A percentile compares a stretch with the other conserved stretches of the same genome.
Evolutionary conservation across 371 early-diverging fungal genomes (phyloP).

Genomic region (Mortierella polycephala): DNA sequence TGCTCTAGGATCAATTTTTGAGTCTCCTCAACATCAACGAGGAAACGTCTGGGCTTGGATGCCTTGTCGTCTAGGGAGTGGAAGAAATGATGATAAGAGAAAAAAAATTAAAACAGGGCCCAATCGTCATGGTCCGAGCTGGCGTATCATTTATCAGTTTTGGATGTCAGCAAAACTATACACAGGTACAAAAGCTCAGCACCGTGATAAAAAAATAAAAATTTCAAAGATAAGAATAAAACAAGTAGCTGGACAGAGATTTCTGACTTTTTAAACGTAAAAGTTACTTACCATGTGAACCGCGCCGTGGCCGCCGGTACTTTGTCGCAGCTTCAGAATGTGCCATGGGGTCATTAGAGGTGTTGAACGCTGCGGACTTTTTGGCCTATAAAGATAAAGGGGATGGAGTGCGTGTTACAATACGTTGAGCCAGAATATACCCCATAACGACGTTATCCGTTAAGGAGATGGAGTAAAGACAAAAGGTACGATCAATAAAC

Average conservation of each 20-base stretch:
- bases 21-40: conserved; percentile 89
- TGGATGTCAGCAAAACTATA: too few relatives aligned
- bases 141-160: too few relatives aligned
- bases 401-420: not conserved
- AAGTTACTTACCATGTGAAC: conserved; percentile 48
- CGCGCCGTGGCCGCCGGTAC: conserved; percentile 50
- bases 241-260: not conserved
- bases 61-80: conserved; percentile 72
- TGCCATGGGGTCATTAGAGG: conserved; percentile 37
- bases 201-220: not conserved
- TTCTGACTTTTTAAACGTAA: not conserved
- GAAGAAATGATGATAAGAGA: not conserved
- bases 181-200: not conserved
- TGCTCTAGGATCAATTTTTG: conserved; percentile 84
- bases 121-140: too few relatives aligned
- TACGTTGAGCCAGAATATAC: not conserved
- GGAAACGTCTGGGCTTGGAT: conserved; percentile 75
- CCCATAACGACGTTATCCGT: too few relatives aligned
- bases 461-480: too few relatives aligned
- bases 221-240: not conserved
- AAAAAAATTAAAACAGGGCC: not conserved
- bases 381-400: conserved; percentile 11
- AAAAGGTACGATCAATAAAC: too few relatives aligned
- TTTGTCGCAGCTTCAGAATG: conserved; percentile 39
- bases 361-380: conserved; percentile 9